Evolutionary conservation across 352 stramenopile species (phyloP).

Genomic region (Thraustotheca clavata): DNA sequence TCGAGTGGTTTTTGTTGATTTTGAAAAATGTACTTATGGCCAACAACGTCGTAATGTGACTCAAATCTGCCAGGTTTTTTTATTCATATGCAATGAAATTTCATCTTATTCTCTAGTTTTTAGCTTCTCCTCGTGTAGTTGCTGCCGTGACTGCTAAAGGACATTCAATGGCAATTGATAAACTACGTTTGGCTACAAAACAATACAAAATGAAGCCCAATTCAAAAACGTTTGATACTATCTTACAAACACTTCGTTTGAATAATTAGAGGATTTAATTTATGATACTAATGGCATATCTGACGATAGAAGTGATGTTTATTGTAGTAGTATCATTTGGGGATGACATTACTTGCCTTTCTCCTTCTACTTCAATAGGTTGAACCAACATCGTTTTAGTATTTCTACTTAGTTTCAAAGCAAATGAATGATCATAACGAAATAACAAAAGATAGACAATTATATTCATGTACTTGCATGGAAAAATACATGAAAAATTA

Average conservation of each 20-base stretch:
- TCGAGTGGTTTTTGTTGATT: conserved; percentile 45
- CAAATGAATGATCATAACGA: too few species aligned
- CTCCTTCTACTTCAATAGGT: too few species aligned
- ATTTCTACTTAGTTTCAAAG: too few species aligned
- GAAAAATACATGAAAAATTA: too few species aligned
- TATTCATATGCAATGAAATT: neutral
- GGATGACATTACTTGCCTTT: too few species aligned
- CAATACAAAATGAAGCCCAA: conserved; percentile 41
- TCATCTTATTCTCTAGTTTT: conserved; percentile 32
- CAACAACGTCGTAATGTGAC: conserved; percentile 74
- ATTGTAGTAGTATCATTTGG: too few species aligned
- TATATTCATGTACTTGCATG: too few species aligned
- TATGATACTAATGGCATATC: too few species aligned
- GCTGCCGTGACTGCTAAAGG: conserved; percentile 37
- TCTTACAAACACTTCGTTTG: neutral
- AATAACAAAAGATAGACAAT: too few species aligned
- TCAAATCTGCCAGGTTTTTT: conserved; percentile 53
- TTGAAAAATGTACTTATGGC: conserved; percentile 60
- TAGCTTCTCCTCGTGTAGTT: conserved; percentile 54
- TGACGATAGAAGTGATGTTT: too few species aligned
- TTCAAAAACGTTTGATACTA: neutral
- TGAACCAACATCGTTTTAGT: too few species aligned
- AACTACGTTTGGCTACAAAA: conserved; percentile 49
- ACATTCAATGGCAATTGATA: conserved; percentile 32
- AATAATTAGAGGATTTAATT: too few species aligned